These are phyloP conservation scores for Picocystis salinarum DNA, from an alignment of 139 green algal genomes.

Conservation along the genomic window DNA sequence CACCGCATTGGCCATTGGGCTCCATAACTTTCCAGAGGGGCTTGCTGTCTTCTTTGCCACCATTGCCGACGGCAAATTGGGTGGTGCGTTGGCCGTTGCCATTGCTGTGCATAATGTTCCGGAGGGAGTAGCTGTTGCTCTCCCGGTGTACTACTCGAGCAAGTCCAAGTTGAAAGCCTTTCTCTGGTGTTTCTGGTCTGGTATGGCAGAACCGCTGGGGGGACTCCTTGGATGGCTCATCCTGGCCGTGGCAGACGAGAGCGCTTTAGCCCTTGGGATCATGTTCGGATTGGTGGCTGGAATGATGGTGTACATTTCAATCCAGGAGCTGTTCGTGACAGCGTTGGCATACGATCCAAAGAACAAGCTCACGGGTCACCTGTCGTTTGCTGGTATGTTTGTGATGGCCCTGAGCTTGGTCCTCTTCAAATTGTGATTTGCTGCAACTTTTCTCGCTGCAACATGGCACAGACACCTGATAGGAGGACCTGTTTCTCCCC, in stretches of 20 bases:
- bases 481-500: no score
- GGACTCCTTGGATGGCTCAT: constrained; percentile 31
- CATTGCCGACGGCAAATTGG: constrained; percentile 22
- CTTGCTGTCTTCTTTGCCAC: constrained; percentile 44
- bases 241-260: neutral
- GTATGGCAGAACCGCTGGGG: constrained; percentile 49
- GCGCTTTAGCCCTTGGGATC: constrained; percentile 13
- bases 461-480: no score
- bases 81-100: constrained; percentile 39
- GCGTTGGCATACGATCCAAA: constrained; percentile 49
- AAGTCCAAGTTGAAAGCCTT: constrained; percentile 43
- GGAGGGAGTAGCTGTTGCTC: constrained; percentile 37
- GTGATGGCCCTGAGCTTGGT: constrained; percentile 45
- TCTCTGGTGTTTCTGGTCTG: constrained; percentile 36
- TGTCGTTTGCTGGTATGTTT: constrained; percentile 38
- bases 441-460: no score
- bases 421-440: constrained; percentile 40
- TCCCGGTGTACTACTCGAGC: constrained; percentile 84
- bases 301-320: constrained; percentile 60
- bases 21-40: constrained; percentile 75
- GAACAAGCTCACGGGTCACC: constrained; percentile 26
- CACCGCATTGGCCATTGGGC: constrained; percentile 50
- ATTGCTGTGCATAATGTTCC: constrained; percentile 67
- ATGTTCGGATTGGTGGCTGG: constrained; percentile 49
- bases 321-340: constrained; percentile 60